Evolutionary conservation across 129 eudicot species (phyloP), one percentile per base, ranked within the genome.

Genomic region (Rutidosis leptorrhynchoides): DNA sequence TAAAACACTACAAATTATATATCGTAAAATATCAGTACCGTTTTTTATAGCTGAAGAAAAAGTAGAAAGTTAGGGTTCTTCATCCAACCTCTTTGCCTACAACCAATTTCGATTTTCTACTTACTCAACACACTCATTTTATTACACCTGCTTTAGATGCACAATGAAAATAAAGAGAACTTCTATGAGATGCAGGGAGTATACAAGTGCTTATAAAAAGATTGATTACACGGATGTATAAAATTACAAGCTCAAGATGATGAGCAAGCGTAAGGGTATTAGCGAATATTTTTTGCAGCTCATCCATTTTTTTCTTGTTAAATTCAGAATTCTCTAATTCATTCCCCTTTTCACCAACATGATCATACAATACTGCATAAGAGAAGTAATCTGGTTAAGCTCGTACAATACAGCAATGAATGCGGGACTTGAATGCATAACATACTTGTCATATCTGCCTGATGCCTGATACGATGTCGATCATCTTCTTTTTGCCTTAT

Each of bases 301-400:
- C 99, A 65, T 76, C 92, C 22, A 52, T 68, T 75, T 93, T 93
- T 72, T 79, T 93, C 77, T 70, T 85, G 61, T 83, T 89, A 60
- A 79, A 85, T 46, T 88, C 98, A 11, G 69, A 75, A 80, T 93
- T 93, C 74, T 86, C 87, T 56, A 58, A 74, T 77, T 83, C 98
- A 70, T 80, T 81, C 29, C 43, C 92, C 35, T 69, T 80, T 77
- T 93, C 98, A 58, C 85, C 96, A 68, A 87, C 78, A 81, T 93
- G 95, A 79, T 85, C 85, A 75, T 93, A 88, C 33, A 93, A 78
- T 67, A 87, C 96, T 92, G 94, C 83, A 70, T 19, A 32, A 74
- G 17, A 62, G 30, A 16, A 10, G 40, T 56, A 20, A 20, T 9
- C 15, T n/a, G 10, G 14, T 57, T 57, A 28, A 43, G 29, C 22